phyloP scores from a whole-genome alignment of 2,329 filamentous ascomycete genomes.

The Thermothelomyces thermophilus region DNA sequence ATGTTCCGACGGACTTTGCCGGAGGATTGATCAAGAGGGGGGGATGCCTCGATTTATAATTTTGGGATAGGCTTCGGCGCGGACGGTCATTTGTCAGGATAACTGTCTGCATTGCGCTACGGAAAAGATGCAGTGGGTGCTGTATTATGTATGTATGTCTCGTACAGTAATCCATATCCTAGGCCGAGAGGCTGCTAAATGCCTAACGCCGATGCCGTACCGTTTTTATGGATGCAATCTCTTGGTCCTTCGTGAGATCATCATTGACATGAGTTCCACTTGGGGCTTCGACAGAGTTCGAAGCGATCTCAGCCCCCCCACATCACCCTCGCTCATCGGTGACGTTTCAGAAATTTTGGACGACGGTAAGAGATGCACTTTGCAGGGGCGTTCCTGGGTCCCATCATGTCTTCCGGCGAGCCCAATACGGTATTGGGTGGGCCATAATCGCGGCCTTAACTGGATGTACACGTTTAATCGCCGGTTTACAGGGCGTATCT shows the following conservation, averaged over 20 bases:
- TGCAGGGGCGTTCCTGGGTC: background rate
- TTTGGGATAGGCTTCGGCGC: too few relatives aligned
- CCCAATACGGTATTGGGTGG: background rate
- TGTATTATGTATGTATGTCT: background rate
- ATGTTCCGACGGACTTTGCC: too few relatives aligned
- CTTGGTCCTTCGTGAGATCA: too few relatives aligned
- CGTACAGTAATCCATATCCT: background rate
- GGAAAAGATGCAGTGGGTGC: too few relatives aligned
- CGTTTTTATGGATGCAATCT: too few relatives aligned
- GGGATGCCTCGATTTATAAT: too few relatives aligned
- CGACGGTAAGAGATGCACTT: background rate
- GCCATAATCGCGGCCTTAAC: background rate
- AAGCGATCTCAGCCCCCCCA: background rate
- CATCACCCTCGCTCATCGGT: background rate
- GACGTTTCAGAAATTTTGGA: background rate
- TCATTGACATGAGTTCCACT: background rate
- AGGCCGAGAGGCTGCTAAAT: too few relatives aligned
- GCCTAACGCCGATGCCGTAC: constrained; percentile 4
- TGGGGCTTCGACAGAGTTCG: constrained; percentile 3
- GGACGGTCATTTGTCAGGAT: too few relatives aligned
- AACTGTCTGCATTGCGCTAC: too few relatives aligned
- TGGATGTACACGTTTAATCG: background rate
- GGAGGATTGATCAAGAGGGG: too few relatives aligned
- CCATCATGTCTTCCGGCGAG: background rate
- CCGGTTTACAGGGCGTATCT: background rate